Conservation (phyloP, 2,329 filamentous ascomycete species). For the Neoscytalidium dimidiatum region DNA sequence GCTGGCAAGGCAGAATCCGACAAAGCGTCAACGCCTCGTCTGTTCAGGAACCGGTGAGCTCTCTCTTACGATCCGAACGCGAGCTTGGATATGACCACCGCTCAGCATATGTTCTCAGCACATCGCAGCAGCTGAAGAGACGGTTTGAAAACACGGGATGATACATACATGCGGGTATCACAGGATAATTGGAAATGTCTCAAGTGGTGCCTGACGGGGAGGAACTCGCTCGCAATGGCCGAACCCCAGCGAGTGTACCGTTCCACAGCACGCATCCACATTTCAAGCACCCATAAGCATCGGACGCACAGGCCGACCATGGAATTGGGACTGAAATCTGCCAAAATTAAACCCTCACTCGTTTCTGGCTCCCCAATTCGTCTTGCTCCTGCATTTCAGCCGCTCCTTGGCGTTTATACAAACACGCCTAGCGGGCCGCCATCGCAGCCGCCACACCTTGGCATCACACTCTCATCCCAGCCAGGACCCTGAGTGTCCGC, state of each 20-base stretch:
- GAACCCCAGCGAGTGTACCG: background rate
- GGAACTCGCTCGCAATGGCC: background rate
- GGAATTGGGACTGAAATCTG: background rate
- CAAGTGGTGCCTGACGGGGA: too few relatives aligned
- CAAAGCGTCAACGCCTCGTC: background rate
- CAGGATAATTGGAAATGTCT: background rate
- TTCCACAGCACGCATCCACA: background rate
- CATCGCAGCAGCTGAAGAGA: background rate
- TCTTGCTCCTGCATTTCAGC: conserved; percentile 1
- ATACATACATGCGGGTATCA: background rate
- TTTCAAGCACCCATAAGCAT: background rate
- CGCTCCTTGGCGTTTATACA: conserved; percentile 5
- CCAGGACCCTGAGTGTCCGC: background rate
- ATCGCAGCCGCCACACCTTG: background rate
- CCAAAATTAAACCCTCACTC: conserved; percentile 2
- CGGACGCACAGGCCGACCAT: background rate
- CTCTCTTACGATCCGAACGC: background rate
- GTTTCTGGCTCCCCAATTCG: background rate
- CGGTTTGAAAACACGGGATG: background rate
- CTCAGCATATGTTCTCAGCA: background rate
- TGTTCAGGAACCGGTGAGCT: background rate
- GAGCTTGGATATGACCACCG: background rate
- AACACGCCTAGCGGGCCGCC: conserved; percentile 9
- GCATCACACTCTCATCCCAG: background rate
- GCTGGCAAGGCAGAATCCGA: conserved; percentile 5